Evolutionary conservation across 805 yeast species (phyloP).

Genomic region (Suhomyces canberraensis): DNA sequence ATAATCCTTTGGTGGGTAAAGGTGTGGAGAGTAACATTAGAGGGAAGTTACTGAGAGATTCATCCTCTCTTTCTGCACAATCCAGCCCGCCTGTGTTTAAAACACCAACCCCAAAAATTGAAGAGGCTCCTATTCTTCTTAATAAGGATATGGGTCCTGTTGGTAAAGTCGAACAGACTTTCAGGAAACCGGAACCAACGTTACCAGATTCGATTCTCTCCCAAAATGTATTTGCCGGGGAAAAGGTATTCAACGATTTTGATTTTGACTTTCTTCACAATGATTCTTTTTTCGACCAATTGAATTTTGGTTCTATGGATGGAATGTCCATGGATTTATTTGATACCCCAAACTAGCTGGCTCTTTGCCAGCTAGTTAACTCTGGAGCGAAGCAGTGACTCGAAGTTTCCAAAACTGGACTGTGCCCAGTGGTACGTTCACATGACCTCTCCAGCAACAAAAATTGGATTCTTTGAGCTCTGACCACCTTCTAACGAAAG

Average conservation of each 20-base stretch:
- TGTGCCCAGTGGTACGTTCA: no score
- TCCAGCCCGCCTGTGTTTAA: conserved; percentile 1
- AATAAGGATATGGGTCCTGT: neutral
- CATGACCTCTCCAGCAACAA: no score
- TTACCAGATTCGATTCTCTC: neutral
- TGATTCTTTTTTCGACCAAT: conserved; percentile 23
- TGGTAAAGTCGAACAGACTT: neutral
- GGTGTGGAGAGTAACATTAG: conserved; percentile 20
- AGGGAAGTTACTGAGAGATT: conserved; percentile 6
- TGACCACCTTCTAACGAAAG: no score
- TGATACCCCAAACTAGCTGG: no score
- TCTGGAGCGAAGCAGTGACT: no score
- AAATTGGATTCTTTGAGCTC: no score
- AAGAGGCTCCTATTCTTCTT: conserved; percentile 2
- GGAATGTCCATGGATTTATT: no score
- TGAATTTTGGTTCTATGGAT: conserved; percentile 12
- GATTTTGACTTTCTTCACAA: conserved; percentile 31
- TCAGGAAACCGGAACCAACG: no score
- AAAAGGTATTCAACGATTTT: conserved; percentile 14
- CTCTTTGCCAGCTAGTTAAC: no score
- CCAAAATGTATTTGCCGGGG: neutral
- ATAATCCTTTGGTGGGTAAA: conserved; percentile 4
- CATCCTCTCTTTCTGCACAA: neutral
- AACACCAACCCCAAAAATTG: conserved; percentile 1
- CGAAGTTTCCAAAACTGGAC: no score